A percentile compares a stretch with the other conserved stretches of the same genome.
These are phyloP conservation scores for Corymbia citriodora DNA, from an alignment of 441 rosid species.

Conservation along the genomic window DNA sequence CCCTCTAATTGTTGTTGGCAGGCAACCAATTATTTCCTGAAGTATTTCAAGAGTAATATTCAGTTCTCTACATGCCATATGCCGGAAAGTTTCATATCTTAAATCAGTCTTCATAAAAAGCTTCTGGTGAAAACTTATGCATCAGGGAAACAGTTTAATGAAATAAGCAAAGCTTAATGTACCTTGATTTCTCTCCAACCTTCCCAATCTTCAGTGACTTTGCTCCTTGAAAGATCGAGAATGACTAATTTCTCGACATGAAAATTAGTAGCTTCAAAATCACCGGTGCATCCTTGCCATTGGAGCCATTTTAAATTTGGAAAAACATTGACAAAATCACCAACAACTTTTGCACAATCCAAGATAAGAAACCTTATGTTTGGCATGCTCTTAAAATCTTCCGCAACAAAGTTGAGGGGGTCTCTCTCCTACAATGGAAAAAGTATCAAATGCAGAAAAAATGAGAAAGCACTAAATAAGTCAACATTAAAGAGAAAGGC, in stretches of 20 bases:
- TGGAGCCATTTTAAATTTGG: neutral
- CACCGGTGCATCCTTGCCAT: neutral
- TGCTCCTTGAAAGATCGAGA: neutral
- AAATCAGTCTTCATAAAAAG: neutral
- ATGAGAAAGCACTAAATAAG: neutral
- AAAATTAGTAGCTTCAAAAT: neutral
- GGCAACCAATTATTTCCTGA: neutral
- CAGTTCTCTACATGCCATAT: neutral
- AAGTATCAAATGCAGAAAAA: neutral
- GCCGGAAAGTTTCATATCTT: neutral
- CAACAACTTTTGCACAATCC: neutral
- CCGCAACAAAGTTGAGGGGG: neutral
- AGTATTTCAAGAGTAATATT: neutral
- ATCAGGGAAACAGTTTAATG: neutral
- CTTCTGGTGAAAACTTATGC: neutral
- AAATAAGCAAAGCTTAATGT: neutral
- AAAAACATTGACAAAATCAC: neutral
- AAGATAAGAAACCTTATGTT: neutral
- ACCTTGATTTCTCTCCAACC: constrained; percentile 2
- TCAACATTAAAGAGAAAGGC: neutral
- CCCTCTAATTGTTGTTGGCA: neutral
- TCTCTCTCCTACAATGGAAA: neutral
- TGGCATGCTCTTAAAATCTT: neutral
- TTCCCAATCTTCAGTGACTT: neutral
- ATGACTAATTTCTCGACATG: neutral